Evolutionary conservation across 306 rosid species (phyloP), one percentile per base, ranked within the genome.

Genomic region (Luffa acutangula): DNA sequence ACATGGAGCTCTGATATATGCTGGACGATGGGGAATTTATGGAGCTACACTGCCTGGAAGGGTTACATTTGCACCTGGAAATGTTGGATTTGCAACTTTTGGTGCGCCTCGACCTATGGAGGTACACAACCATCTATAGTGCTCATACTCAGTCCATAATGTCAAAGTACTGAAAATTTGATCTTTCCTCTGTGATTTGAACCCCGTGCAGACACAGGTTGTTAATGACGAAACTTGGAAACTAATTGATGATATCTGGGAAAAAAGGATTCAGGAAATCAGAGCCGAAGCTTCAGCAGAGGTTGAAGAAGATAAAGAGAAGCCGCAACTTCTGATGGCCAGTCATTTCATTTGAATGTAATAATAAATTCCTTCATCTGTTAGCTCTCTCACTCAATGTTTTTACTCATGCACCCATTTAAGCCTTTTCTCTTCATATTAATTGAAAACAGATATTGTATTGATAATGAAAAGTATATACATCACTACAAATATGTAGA

Each of bases 11-110:
- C 85, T 94, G 64, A 82, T 92, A 66, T 91, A 92, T 84, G 93
- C 97, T 53, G 98, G 98, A 79, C 83, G 97, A 58, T 94, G 97
- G 98, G 98, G 95, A 85, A 85, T 94, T 75, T 89, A 94, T 75
- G 98, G 98, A 72, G 73, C 84, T 80, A 82, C 97, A 80, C 97
- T 92, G 78, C 97, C 98, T 36, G 98, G 98, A 66, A 89, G 98
- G 90, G 97, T 92, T 77, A 91, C 98, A 75, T 94, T 94, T 87
- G 89, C 93, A 1, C 98, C 98, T 1, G 98, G 98, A 67, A 86
- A 92, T 84, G 97, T 63, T 78, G 98, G 98, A 62, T 94, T 87
- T 85, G 53, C 89, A 7, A 94, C 97, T 76, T 94, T 94, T 75
- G 98, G 98, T 54, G 95, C 98, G 13, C 89, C 98, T 79, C 87